Evolutionary conservation across 2,329 filamentous ascomycete species (phyloP), one percentile per base, ranked within the genome.

Genomic region (Ascosphaera aggregata): DNA sequence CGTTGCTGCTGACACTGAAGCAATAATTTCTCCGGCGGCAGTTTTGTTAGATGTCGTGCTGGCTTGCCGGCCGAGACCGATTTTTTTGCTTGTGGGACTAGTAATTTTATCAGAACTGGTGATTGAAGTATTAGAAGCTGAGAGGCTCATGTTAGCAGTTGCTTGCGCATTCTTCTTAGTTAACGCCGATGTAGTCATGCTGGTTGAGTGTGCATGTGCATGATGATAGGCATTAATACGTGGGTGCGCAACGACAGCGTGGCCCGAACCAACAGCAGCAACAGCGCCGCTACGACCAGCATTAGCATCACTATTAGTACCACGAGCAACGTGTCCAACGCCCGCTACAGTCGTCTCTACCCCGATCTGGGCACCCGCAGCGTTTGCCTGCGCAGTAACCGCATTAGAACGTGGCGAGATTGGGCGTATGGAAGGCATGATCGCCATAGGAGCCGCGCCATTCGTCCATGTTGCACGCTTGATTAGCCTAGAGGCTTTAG

Each of bases 391-490:
- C 19, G 85, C 89, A 41, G 76, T 93, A 36, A 93, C 82, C 39
- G 82, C 71, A 57, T 94, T 85, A 4, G 85, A 89, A n/a, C 95
- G 58, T n/a, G 89, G 89, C 30, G 89, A 95, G 39, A 95, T 85
- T 9, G 89, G 86, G 45, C 79, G 73, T 49, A 95, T 93, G 1
- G 85, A 93, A 9, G 89, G 89, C 37, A 98, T 64, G 44, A 98
- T 98, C 7, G 82, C 82, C 71, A 98, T 98, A 3, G 89, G 89
- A 37, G 84, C 34, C 2, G 64, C 60, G 37, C 84, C 82, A 53
- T 86, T 89, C 34, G 79, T 77, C 89, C 89, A 98, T 19, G 89
- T 95, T 38, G 82, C 78, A 51, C 89, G 75, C 65, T 98, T 98
- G 50, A 64, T 68, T 13, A 71, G 67, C 36, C 34, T 16, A 7